These are phyloP conservation scores for Alternaria tenuissima DNA, from an alignment of 2,329 filamentous ascomycete species.

Conservation along the genomic window DNA sequence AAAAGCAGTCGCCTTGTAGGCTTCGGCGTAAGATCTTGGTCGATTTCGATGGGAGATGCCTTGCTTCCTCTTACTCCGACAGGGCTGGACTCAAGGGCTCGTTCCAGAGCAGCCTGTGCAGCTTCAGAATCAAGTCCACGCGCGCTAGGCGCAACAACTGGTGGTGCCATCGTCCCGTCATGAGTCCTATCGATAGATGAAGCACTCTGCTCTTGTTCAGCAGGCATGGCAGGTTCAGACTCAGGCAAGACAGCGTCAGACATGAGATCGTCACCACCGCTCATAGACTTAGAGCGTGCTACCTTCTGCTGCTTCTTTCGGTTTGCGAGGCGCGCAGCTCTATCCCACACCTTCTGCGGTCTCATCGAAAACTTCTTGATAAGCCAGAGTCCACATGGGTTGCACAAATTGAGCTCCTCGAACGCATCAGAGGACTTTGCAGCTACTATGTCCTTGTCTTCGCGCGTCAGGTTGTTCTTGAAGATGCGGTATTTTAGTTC, in stretches of 20 bases:
- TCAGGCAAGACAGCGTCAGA: conserved; percentile 46
- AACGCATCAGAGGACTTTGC: conserved; percentile 56
- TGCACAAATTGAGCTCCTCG: conserved; percentile 81
- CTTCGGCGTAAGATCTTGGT: conserved; percentile 62
- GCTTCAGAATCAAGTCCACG: conserved; percentile 24
- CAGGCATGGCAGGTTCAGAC: conserved; percentile 34
- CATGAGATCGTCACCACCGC: conserved; percentile 57
- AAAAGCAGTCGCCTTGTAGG: conserved; percentile 77
- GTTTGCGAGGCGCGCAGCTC: conserved; percentile 52
- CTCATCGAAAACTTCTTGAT: conserved; percentile 86
- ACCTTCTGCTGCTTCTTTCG: conserved; percentile 40
- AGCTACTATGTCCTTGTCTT: conserved; percentile 64
- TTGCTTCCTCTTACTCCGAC: conserved; percentile 59
- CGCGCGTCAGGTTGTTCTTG: conserved; percentile 74
- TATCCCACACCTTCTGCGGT: conserved; percentile 82
- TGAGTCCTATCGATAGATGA: conserved; percentile 19
- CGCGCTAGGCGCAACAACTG: conserved; percentile 8
- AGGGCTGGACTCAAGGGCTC: conserved; percentile 69
- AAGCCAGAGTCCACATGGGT: conserved; percentile 96
- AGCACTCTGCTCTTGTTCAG: conserved; percentile 18
- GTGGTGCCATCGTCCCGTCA: conserved; percentile 25
- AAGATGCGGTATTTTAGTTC: conserved; percentile 75
- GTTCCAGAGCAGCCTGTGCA: conserved; percentile 54
- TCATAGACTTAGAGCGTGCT: conserved; percentile 51
- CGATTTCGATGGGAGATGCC: conserved; percentile 59